Conservation (phyloP, 2,329 filamentous ascomycete species). For the Alternaria metachromatica region DNA sequence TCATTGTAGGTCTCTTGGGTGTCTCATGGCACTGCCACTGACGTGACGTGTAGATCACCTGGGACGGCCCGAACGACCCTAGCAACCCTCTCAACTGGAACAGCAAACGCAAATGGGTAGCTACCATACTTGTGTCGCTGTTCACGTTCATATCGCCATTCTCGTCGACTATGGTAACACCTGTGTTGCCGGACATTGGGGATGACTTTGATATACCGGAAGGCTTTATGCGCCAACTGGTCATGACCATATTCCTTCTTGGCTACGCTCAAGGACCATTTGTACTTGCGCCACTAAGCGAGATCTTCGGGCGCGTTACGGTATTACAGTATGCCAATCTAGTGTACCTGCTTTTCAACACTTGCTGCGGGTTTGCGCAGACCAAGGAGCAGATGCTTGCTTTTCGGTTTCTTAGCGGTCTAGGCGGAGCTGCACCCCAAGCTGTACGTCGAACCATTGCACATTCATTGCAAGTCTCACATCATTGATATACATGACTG, state of each 20-base stretch:
- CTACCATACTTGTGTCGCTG: constrained; percentile 52
- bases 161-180: constrained; percentile 49
- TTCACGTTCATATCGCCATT: constrained; percentile 51
- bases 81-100: constrained; percentile 58
- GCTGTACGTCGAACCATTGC: constrained; percentile 27
- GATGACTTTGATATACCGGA: constrained; percentile 42
- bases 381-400: constrained; percentile 40
- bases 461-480: not conserved
- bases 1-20: constrained; percentile 19
- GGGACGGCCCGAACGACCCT: constrained; percentile 56
- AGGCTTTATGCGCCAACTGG: constrained; percentile 37
- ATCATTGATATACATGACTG: not conserved
- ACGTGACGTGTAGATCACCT: constrained; percentile 43
- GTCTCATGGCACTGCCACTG: constrained; percentile 1
- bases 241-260: constrained; percentile 48
- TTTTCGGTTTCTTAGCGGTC: constrained; percentile 44
- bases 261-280: constrained; percentile 49
- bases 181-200: constrained; percentile 38
- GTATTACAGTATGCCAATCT: constrained; percentile 45
- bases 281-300: constrained; percentile 44
- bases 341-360: constrained; percentile 44
- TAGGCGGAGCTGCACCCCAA: constrained; percentile 44
- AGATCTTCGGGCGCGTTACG: constrained; percentile 44
- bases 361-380: constrained; percentile 43
- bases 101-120: constrained; percentile 53